Percentiles rank a stretch among this genome's conserved stretches.
These are phyloP conservation scores for Cyphellophora europaea DNA, from an alignment of 2,329 filamentous ascomycete species.

Conservation along the genomic window DNA sequence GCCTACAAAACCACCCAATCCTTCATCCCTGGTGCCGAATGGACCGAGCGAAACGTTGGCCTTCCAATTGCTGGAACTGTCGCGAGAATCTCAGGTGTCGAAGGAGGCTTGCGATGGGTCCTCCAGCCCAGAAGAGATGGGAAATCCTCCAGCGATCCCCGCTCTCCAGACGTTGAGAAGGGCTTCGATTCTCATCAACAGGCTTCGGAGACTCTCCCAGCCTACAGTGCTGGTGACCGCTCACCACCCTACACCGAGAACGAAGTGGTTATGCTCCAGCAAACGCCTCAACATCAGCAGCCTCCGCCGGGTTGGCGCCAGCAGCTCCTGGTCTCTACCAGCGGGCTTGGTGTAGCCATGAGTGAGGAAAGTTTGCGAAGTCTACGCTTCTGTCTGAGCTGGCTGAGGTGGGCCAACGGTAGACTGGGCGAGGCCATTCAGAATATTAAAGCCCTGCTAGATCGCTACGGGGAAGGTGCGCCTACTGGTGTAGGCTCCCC, in stretches of 20 bases:
- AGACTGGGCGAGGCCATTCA: conserved; percentile 68
- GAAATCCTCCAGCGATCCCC: conserved; percentile 4
- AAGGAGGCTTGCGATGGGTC: conserved; percentile 78
- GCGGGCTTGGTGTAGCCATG: conserved; percentile 82
- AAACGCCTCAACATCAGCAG: conserved; percentile 9
- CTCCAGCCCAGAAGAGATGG: conserved; percentile 39
- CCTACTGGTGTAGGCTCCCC: conserved; percentile 22
- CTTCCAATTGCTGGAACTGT: conserved; percentile 79
- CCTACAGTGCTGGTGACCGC: conserved; percentile 61
- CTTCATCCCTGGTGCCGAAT: conserved; percentile 81
- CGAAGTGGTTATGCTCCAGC: conserved; percentile 8
- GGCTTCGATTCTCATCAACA: too few relatives aligned
- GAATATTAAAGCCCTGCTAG: conserved; percentile 64
- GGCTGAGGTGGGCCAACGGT: conserved; percentile 72
- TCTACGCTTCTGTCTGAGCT: conserved; percentile 72
- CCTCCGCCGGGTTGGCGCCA: conserved; percentile 58
- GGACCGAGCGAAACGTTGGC: conserved; percentile 77
- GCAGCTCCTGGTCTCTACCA: conserved; percentile 79
- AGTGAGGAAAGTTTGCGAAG: conserved; percentile 78
- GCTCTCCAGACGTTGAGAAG: conserved; percentile 15
- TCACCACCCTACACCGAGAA: conserved; percentile 17
- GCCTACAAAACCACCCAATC: conserved; percentile 84
- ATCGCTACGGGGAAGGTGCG: conserved; percentile 63
- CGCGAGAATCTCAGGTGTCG: conserved; percentile 75
- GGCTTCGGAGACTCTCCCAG: conserved; percentile 50